Percentiles rank a stretch among this genome's conserved stretches.
Conservation (phyloP, 225 moss, liverwort and hornwort species). For the Anthoceros angustus region DNA sequence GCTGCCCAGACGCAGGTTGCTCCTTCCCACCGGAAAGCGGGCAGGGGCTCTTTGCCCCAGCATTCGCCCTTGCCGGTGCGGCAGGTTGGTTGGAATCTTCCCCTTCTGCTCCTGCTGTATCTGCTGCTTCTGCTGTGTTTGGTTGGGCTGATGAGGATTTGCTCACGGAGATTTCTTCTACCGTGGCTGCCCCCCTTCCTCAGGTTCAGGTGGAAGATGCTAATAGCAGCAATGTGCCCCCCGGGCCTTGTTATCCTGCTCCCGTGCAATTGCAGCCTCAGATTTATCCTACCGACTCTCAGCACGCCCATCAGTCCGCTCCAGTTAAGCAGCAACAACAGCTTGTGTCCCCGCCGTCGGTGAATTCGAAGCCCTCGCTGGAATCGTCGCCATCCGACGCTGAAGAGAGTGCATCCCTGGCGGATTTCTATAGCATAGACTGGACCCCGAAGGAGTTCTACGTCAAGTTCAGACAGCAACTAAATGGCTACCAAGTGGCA, state of each 20-base stretch:
- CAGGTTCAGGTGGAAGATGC: neutral
- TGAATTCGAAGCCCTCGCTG: slow-evolving; percentile 13
- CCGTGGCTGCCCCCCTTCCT: too few species aligned
- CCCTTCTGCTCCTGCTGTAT: neutral
- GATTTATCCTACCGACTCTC: neutral
- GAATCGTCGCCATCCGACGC: slow-evolving; percentile 13
- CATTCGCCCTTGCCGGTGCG: neutral
- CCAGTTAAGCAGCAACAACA: neutral
- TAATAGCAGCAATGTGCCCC: neutral
- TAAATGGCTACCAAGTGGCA: slow-evolving; percentile 76
- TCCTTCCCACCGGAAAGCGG: slow-evolving; percentile 12
- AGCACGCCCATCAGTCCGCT: neutral
- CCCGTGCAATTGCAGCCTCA: neutral
- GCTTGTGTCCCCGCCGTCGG: slow-evolving; percentile 19
- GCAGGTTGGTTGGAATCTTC: neutral
- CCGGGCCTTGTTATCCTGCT: neutral
- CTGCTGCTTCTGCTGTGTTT: neutral
- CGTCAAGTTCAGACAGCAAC: slow-evolving; percentile 75
- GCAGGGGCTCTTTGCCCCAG: slow-evolving; percentile 16
- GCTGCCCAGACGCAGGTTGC: slow-evolving; percentile 23
- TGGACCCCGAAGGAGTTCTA: slow-evolving; percentile 65
- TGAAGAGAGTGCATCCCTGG: slow-evolving; percentile 15
- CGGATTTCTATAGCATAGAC: slow-evolving; percentile 63
- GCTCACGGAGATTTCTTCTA: neutral
- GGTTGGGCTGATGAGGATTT: neutral